phyloP scores from a whole-genome alignment of 2,329 filamentous ascomycete genomes.

The Bretziella fagacearum region DNA sequence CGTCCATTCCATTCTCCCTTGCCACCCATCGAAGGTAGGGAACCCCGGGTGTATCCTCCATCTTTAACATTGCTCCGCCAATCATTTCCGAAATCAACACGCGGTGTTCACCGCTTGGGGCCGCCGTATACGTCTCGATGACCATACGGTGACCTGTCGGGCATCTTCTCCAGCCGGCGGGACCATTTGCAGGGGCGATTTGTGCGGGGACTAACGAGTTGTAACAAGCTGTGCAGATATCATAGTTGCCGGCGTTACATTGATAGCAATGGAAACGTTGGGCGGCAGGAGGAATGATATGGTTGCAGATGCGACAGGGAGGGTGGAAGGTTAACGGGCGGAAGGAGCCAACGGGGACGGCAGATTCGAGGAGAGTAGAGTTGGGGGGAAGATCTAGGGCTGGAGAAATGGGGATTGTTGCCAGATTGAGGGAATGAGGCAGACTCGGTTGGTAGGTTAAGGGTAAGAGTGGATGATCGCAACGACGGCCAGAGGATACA shows the following conservation, averaged over 20 bases:
- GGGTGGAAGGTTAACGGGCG: constrained; percentile 55
- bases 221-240: constrained; percentile 71
- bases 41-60: neutral
- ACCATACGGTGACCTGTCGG: constrained; percentile 69
- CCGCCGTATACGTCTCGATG: constrained; percentile 57
- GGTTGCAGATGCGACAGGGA: constrained; percentile 61
- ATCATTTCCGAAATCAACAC: constrained; percentile 56
- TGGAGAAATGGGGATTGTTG: neutral
- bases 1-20: constrained; percentile 5
- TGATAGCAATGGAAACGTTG: constrained; percentile 64
- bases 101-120: constrained; percentile 47
- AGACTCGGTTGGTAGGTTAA: constrained; percentile 40
- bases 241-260: constrained; percentile 64
- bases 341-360: constrained; percentile 36
- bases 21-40: constrained; percentile 7
- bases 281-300: constrained; percentile 50
- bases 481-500: constrained; percentile 65
- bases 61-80: constrained; percentile 52
- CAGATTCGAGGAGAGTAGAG: constrained; percentile 11
- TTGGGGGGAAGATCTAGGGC: neutral
- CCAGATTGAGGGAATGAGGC: neutral
- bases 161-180: constrained; percentile 70
- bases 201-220: constrained; percentile 43
- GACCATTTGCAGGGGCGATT: constrained; percentile 59
- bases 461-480: constrained; percentile 66